These are phyloP conservation scores for Trichoderma orchidacearum DNA, from an alignment of 495 filamentous ascomycete species.

Conservation along the genomic window DNA sequence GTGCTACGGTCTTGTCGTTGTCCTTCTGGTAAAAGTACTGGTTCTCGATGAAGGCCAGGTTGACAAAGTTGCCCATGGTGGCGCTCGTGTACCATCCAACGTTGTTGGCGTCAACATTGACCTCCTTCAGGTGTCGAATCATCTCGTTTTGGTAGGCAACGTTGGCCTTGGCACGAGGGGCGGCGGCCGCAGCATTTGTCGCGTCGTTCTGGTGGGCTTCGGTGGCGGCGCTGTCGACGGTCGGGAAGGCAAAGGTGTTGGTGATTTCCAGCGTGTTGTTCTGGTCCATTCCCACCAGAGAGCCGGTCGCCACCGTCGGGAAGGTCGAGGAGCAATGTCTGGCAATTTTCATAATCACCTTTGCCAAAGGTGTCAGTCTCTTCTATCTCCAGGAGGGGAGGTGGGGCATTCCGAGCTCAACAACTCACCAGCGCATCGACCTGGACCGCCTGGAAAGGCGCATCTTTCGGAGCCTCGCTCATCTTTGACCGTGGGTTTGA, in stretches of 20 bases:
- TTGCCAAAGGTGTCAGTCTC: conserved; percentile 3
- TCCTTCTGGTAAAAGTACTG: conserved; percentile 94
- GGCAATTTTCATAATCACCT: conserved; percentile 96
- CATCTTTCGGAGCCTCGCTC: conserved; percentile 39
- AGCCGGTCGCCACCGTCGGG: conserved; percentile 81
- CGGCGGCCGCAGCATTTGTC: conserved; percentile 68
- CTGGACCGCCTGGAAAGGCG: conserved; percentile 63
- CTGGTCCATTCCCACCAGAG: conserved; percentile 84
- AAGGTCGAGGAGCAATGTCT: conserved; percentile 81
- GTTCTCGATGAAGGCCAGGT: conserved; percentile 90
- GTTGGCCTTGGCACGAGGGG: conserved; percentile 85
- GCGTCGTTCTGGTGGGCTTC: conserved; percentile 74
- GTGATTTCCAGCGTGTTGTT: conserved; percentile 77
- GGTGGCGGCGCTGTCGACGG: conserved; percentile 53
- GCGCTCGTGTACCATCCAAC: conserved; percentile 98
- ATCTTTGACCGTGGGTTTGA: conserved; percentile 13
- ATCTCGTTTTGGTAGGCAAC: conserved; percentile 86
- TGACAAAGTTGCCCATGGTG: conserved; percentile 97
- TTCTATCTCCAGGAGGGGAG: conserved; percentile 9
- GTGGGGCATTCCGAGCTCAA: conserved; percentile 6
- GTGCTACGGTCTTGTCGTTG: conserved; percentile 84
- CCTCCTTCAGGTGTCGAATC: conserved; percentile 90
- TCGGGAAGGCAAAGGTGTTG: conserved; percentile 89
- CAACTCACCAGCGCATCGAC: conserved; percentile 63
- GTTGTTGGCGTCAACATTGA: conserved; percentile 96